Evolutionary conservation across 768 basidiomycete species (phyloP).

Genomic region (Glaciozyma antarctica): DNA sequence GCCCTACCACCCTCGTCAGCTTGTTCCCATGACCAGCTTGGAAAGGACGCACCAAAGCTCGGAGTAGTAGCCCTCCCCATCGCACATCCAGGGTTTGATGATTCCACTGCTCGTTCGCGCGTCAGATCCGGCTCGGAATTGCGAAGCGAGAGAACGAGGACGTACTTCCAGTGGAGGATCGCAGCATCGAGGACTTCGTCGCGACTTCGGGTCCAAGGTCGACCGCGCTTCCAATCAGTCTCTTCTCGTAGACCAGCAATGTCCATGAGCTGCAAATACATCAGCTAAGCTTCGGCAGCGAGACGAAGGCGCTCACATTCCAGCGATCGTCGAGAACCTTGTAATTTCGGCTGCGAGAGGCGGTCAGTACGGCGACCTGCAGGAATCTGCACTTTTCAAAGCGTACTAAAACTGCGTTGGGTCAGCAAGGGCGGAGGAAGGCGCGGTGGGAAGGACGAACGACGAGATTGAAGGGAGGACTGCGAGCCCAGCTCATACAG

Average conservation of each 20-base stretch:
- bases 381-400: too few relatives aligned
- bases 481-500: neutral
- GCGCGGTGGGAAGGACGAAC: neutral
- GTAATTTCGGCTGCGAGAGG: neutral
- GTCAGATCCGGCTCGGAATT: neutral
- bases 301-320: neutral
- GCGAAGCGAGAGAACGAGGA: neutral
- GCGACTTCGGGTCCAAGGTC: neutral
- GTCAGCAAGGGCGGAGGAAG: too few relatives aligned
- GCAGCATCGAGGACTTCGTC: neutral
- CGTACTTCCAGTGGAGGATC: conserved; percentile 1
- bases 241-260: neutral
- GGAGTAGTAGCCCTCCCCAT: conserved; percentile 5
- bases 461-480: conserved; percentile 7
- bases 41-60: neutral
- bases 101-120: neutral
- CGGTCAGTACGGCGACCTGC: too few relatives aligned
- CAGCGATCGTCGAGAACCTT: conserved; percentile 2
- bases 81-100: neutral
- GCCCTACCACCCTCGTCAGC: neutral
- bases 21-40: neutral
- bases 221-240: neutral
- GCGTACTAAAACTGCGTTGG: too few relatives aligned
- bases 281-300: neutral
- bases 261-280: neutral